Conservation (phyloP, 257 asterid genomes). For the Nicotiana knightiana region DNA sequence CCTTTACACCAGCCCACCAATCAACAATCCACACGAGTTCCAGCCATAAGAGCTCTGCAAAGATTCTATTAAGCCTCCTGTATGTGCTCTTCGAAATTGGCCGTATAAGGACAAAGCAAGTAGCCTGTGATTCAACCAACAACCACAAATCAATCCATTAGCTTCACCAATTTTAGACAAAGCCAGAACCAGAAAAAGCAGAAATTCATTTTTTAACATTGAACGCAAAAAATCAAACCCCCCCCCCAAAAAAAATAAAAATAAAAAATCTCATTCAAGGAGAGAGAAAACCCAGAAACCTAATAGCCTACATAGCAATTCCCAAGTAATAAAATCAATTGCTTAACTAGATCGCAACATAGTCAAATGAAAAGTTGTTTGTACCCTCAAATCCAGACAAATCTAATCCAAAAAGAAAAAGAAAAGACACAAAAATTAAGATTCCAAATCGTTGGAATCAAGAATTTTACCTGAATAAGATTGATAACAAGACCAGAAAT, state of each 20-base stretch:
- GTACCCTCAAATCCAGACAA: neutral
- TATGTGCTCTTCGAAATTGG: constrained; percentile 76
- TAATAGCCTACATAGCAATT: neutral
- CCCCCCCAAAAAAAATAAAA: neutral
- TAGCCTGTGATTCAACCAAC: constrained; percentile 40
- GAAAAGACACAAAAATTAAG: neutral
- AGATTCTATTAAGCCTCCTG: constrained; percentile 70
- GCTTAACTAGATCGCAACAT: neutral
- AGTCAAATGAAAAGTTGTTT: neutral
- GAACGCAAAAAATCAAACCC: neutral
- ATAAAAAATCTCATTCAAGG: neutral
- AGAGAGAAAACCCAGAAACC: neutral
- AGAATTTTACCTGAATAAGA: constrained; percentile 56
- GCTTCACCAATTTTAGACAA: neutral
- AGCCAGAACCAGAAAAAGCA: no score
- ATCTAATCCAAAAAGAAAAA: neutral
- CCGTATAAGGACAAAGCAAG: constrained; percentile 56
- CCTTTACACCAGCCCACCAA: constrained; percentile 99
- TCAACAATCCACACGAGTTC: constrained; percentile 94
- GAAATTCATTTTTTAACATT: no score
- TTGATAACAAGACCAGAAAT: constrained; percentile 73
- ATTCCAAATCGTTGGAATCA: neutral
- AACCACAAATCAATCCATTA: neutral
- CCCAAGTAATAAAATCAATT: neutral
- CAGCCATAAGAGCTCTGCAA: constrained; percentile 83